These are phyloP conservation scores for Beauveria bassiana DNA, from an alignment of 2,329 filamentous ascomycete genomes.

Conservation along the genomic window DNA sequence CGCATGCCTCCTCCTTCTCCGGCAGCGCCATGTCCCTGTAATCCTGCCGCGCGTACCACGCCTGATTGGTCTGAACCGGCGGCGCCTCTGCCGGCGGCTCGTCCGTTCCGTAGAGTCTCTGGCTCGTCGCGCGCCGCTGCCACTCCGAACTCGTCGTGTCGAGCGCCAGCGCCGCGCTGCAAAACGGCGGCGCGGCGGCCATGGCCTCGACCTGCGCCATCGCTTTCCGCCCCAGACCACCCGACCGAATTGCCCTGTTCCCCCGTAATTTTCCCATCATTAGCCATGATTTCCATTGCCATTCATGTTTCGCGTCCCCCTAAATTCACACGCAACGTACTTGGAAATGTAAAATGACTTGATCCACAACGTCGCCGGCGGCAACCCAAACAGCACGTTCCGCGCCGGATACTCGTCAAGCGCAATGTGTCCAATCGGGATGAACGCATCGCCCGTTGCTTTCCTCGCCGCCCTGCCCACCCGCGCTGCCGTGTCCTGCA, in stretches of 20 bases:
- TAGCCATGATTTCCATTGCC: too few relatives aligned
- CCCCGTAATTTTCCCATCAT: not conserved
- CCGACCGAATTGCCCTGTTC: conserved; percentile 24
- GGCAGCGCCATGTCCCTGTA: conserved; percentile 15
- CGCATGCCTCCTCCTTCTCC: conserved; percentile 8
- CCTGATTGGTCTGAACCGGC: conserved; percentile 21
- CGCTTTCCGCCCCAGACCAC: conserved; percentile 27
- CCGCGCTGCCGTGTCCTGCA: conserved; percentile 28
- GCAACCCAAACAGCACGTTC: conserved; percentile 24
- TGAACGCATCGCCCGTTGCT: conserved; percentile 24
- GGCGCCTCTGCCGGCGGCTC: conserved; percentile 19
- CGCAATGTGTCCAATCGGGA: conserved; percentile 34
- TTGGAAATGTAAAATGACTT: conserved; percentile 34
- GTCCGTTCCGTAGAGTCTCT: conserved; percentile 21
- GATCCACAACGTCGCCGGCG: conserved; percentile 28
- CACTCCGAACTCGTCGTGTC: conserved; percentile 26
- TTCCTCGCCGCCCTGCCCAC: conserved; percentile 21
- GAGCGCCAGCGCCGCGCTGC: conserved; percentile 26
- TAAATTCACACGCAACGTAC: conserved; percentile 9
- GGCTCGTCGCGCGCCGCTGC: conserved; percentile 19
- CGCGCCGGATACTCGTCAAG: conserved; percentile 26
- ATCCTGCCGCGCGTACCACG: conserved; percentile 24
- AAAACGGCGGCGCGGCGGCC: conserved; percentile 24
- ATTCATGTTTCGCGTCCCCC: too few relatives aligned
- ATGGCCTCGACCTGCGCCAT: conserved; percentile 28